Base-by-base conservation (phyloP, 2,329 filamentous ascomycete species). In the Aureobasidium lini region DNA sequence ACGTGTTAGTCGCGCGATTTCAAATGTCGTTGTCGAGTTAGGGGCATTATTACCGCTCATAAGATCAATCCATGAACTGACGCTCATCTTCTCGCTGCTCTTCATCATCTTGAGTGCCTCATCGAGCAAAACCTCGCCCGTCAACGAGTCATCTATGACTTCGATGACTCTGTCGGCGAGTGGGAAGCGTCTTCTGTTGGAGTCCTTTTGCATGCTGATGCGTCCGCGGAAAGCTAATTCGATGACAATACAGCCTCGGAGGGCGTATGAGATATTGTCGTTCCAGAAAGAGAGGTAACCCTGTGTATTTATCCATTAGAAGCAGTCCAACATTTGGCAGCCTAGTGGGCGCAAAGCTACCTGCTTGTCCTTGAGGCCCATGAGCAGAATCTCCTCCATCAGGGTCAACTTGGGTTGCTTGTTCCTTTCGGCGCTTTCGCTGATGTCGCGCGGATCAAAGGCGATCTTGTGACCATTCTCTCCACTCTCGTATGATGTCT, bases 91-190 rank as follows among this genome's bases (percentile, higher is more conserved):
- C 80, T 99, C 94, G 76, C 91, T 96, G 67, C 89, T 87, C 82
- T 99, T 99, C 93, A 99, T 99, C 92, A 99, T 95, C 81, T 99
- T 99, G 71, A 99, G 80, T 61, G 94, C 90, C 79, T 99, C 94
- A 76, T 99, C 94, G 70, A 99, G 83, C 69, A 99, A 82, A 64
- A 97, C 94, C 78, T 99, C 94, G 67, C 94, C 94, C 6, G 94
- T 99, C 71, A 96, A 81, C 61, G 91, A 93, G 72, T 96, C 93
- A 75, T 99, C 94, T 71, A 97, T 85, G 65, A 99, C 94, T 77
- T 99, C 94, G 75, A 99, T 96, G 67, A 94, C 81, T 66, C 94
- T 85, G 76, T 99, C 94, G 66, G 93, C 87, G 62, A 97, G 81
- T 60, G 93, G 92, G 73, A 96, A 96, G 66, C 93, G 87, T 77